These are phyloP conservation scores for Colletotrichum godetiae DNA, from an alignment of 2,329 filamentous ascomycete genomes.

Conservation along the genomic window DNA sequence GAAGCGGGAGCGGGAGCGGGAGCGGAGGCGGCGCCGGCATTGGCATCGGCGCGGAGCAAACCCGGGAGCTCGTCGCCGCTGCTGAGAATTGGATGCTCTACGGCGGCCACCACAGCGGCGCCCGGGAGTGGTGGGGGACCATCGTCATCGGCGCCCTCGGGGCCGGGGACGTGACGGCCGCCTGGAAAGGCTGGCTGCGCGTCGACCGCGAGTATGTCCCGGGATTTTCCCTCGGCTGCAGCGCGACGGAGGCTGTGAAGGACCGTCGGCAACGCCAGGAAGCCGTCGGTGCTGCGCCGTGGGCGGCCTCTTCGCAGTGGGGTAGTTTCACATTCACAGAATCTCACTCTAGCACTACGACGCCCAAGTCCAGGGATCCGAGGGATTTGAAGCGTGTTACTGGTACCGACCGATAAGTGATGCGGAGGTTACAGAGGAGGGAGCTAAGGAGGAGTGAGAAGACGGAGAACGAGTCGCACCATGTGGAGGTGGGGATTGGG, in stretches of 20 bases:
- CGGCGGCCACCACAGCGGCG: conserved; percentile 53
- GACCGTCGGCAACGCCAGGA: conserved; percentile 52
- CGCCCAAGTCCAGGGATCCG: background rate
- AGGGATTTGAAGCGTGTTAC: background rate
- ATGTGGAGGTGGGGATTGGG: background rate
- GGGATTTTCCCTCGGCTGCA: conserved; percentile 52
- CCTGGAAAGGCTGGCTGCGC: conserved; percentile 64
- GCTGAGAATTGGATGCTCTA: conserved; percentile 64
- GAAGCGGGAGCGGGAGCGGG: background rate
- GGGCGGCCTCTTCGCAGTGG: conserved; percentile 61
- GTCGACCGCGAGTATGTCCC: conserved; percentile 57
- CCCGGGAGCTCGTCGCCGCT: conserved; percentile 51
- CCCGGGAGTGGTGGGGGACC: conserved; percentile 68
- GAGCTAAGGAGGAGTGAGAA: background rate
- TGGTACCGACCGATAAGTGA: background rate
- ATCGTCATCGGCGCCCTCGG: conserved; percentile 59
- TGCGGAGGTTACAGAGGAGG: background rate
- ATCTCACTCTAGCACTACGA: background rate
- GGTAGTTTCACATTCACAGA: conserved; percentile 52
- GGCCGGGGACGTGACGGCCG: conserved; percentile 48
- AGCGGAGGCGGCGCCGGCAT: conserved; percentile 16
- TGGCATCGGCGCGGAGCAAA: conserved; percentile 36
- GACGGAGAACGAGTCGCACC: background rate
- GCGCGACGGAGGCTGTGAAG: conserved; percentile 57
- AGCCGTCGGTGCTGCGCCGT: conserved; percentile 55